These are phyloP conservation scores for Curvularia hawaiiensis DNA, from an alignment of 2,329 filamentous ascomycete genomes.

Conservation along the genomic window DNA sequence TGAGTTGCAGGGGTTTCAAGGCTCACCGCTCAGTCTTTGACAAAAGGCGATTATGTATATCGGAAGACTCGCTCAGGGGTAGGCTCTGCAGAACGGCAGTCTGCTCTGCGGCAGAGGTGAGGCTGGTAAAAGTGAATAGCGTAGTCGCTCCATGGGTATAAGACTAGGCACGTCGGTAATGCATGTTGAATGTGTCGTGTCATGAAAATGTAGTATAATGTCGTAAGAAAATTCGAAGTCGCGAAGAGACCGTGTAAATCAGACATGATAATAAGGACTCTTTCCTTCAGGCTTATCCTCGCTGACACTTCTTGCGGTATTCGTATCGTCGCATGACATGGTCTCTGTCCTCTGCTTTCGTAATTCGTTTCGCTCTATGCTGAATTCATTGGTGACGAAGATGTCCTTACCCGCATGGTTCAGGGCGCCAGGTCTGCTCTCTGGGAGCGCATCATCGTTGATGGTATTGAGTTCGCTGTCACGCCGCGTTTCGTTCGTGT, in stretches of 20 bases:
- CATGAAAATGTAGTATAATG: not conserved
- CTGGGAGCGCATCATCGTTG: not conserved
- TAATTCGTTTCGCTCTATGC: conserved; percentile 18
- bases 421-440: conserved; percentile 1
- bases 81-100: not conserved
- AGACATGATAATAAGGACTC: conserved; percentile 22
- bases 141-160: not conserved
- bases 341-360: conserved; percentile 14
- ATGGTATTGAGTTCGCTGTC: conserved; percentile 27
- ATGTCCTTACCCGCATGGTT: conserved; percentile 23
- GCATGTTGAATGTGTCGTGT: not conserved
- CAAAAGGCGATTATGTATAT: not conserved
- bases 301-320: conserved; percentile 15
- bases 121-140: not conserved
- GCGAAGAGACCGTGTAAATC: not conserved
- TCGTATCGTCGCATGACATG: conserved; percentile 10
- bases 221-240: not conserved
- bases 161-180: not conserved
- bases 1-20: not conserved
- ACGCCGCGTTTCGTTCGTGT: conserved; percentile 17
- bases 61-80: no score
- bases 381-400: conserved; percentile 30
- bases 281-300: conserved; percentile 22
- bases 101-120: not conserved
- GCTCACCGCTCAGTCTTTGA: not conserved